Base-by-base conservation (phyloP, 768 basidiomycete genomes). In the Termitomyces sp. region DNA sequence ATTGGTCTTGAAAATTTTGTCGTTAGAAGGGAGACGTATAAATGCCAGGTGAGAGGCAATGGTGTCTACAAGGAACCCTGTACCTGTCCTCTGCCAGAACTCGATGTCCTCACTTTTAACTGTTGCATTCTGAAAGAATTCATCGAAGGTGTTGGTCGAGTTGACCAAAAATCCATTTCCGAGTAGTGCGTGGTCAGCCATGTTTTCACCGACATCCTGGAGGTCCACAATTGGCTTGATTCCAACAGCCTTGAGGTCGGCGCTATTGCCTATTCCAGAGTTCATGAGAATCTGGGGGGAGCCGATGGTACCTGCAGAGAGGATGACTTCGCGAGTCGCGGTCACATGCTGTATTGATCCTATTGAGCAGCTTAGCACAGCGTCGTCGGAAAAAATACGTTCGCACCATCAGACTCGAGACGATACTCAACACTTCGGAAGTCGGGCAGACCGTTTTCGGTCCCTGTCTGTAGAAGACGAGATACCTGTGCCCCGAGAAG, bases 161-260 rank as follows among this genome's bases (percentile, higher is more conserved):
- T 54, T 54, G 20, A 54, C 41, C 20, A 24, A 14, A 40, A 44
- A 54, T 44, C 30, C 53, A 33, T 44, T 44, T 13, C 53, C 53
- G 16, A 54, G 53, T 9, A 54, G 53, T 22, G 44, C 52, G 14
- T 76, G 74, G 55, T 74, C 75, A 3, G 68, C 65, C 2, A 76
- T 58, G 54, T 77, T 74, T 52, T 68, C 66, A 5, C 76, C 76
- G 2, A 77, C 75, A 53, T 66, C 66, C 1, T 73, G 73, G 14
- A 71, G 60, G 54, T 73, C 36, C 8, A 75, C 56, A 8, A 70
- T 28, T 13, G 70, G 60, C 43, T 57, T 52, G 43, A 70, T 54
- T 10, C 66, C 67, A 3, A 70, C 22, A 3, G 60, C 41, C 14
- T 52, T 51, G 2, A 72, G 61, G 20, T 52, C 55, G 5, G 41